Conservation (phyloP, 108 stramenopile species). For the Conticribra weissflogii region DNA sequence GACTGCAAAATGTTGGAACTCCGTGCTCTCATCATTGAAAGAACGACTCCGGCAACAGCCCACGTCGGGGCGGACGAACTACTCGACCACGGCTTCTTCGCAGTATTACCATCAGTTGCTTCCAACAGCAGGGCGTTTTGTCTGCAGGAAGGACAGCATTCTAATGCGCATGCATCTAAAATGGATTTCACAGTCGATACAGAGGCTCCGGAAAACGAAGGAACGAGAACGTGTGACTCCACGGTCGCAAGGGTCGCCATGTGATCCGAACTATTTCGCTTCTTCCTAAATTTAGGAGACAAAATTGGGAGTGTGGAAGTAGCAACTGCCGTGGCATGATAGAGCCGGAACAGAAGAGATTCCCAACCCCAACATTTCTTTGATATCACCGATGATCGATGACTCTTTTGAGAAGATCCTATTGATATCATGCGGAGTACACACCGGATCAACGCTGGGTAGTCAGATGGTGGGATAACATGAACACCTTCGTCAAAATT, state of each 20-base stretch:
- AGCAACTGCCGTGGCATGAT: conserved; percentile 36
- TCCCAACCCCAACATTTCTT: conserved; percentile 23
- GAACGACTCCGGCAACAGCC: conserved; percentile 38
- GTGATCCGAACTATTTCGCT: conserved; percentile 9
- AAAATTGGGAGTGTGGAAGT: conserved; percentile 3
- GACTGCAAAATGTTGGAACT: conserved; percentile 20
- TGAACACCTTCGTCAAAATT: conserved; percentile 21
- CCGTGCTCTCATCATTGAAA: conserved; percentile 38
- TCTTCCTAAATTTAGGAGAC: not conserved
- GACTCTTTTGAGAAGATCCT: not conserved
- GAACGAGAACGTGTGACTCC: conserved; percentile 41
- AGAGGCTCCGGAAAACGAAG: conserved; percentile 35
- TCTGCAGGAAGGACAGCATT: conserved; percentile 30
- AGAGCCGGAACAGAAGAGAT: conserved; percentile 27
- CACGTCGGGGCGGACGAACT: conserved; percentile 15
- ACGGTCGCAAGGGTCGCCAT: conserved; percentile 28
- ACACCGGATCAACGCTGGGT: conserved; percentile 42
- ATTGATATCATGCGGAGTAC: conserved; percentile 37
- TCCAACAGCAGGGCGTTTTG: not conserved
- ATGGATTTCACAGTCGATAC: conserved; percentile 24
- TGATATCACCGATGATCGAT: not conserved
- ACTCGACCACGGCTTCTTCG: no score
- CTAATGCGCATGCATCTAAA: conserved; percentile 23
- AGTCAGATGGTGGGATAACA: conserved; percentile 42
- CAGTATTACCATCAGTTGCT: not conserved